A percentile compares a stretch with the other conserved stretches of the same genome.
Evolutionary conservation across 73 alveolate species (phyloP).

Genomic region (Paramecium primaurelia): DNA sequence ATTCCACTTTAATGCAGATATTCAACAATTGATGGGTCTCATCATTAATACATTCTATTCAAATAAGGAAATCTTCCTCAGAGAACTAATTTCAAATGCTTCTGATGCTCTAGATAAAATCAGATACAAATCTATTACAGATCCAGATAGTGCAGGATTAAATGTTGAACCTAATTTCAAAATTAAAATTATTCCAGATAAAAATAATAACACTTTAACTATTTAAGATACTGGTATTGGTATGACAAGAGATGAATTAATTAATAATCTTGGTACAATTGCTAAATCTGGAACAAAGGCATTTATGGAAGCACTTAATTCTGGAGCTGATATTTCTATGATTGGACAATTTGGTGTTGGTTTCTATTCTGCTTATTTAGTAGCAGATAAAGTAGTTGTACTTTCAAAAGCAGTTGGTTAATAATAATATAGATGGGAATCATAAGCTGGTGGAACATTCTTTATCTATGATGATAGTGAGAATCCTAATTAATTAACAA

Average conservation of each 20-base stretch:
- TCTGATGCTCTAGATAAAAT: slow-evolving; percentile 99
- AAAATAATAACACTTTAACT: slow-evolving; percentile 97
- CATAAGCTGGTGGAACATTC: slow-evolving; percentile 98
- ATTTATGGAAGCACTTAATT: slow-evolving; percentile 98
- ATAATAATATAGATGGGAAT: slow-evolving; percentile 98
- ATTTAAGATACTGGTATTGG: slow-evolving; percentile 98
- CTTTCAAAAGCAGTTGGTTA: slow-evolving; percentile 93
- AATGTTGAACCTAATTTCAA: slow-evolving; percentile 91
- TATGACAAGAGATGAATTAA: slow-evolving; percentile 98
- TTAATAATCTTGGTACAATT: slow-evolving; percentile 98
- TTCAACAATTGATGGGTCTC: slow-evolving; percentile 95
- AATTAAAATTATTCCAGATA: slow-evolving; percentile 98
- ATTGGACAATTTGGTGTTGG: slow-evolving; percentile 99
- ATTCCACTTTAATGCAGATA: slow-evolving; percentile 97
- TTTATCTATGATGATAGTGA: slow-evolving; percentile 86
- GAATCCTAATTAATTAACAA: slow-evolving; percentile 76
- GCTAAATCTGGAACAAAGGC: slow-evolving; percentile 99
- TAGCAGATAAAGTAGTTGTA: slow-evolving; percentile 97
- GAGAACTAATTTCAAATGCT: slow-evolving; percentile 99
- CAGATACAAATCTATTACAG: slow-evolving; percentile 97
- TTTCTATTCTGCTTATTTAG: slow-evolving; percentile 97
- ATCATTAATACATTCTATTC: slow-evolving; percentile 99
- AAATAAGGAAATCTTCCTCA: slow-evolving; percentile 97
- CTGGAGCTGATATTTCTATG: slow-evolving; percentile 99
- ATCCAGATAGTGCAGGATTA: slow-evolving; percentile 86